These are phyloP conservation scores for Apiospora saccharicola DNA, from an alignment of 2,329 filamentous ascomycete genomes.

Conservation along the genomic window DNA sequence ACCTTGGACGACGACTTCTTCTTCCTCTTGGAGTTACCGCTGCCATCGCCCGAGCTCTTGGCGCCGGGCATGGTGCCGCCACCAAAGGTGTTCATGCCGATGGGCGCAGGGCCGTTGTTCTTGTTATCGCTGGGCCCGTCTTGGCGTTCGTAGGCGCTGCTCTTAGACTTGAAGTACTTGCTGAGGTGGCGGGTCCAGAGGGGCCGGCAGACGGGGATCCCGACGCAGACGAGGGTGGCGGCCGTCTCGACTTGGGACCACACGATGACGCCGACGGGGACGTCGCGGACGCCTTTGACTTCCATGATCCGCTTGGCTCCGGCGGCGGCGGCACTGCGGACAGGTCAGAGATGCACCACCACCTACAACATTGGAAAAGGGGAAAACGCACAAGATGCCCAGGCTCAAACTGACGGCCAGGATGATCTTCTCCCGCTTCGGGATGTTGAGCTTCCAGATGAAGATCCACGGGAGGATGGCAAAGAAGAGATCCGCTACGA, in stretches of 20 bases:
- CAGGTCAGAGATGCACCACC: too few species aligned
- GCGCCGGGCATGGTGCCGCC: conserved; percentile 24
- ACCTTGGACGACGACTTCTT: conserved; percentile 4
- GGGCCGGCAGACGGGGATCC: conserved; percentile 34
- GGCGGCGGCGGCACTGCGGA: conserved; percentile 15
- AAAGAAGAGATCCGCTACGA: conserved; percentile 31
- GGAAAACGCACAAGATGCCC: conserved; percentile 31
- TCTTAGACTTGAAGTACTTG: conserved; percentile 21
- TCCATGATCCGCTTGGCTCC: conserved; percentile 29
- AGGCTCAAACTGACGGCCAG: conserved; percentile 31
- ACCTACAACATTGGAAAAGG: too few species aligned
- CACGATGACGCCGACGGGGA: conserved; percentile 31
- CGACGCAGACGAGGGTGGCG: conserved; percentile 34
- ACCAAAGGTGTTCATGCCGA: conserved; percentile 26
- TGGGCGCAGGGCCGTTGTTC: not conserved
- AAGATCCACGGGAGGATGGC: conserved; percentile 31
- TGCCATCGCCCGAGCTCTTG: not conserved
- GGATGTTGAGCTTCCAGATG: conserved; percentile 26
- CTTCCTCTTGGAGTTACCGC: not conserved
- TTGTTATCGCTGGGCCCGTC: not conserved
- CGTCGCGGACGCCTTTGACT: conserved; percentile 30
- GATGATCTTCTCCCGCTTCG: conserved; percentile 28
- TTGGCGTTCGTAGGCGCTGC: not conserved
- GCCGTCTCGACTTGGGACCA: conserved; percentile 34
- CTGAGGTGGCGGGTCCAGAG: conserved; percentile 27